These are phyloP conservation scores for Isabelozyma gotoi DNA, from an alignment of 805 yeast genomes.

Conservation along the genomic window DNA sequence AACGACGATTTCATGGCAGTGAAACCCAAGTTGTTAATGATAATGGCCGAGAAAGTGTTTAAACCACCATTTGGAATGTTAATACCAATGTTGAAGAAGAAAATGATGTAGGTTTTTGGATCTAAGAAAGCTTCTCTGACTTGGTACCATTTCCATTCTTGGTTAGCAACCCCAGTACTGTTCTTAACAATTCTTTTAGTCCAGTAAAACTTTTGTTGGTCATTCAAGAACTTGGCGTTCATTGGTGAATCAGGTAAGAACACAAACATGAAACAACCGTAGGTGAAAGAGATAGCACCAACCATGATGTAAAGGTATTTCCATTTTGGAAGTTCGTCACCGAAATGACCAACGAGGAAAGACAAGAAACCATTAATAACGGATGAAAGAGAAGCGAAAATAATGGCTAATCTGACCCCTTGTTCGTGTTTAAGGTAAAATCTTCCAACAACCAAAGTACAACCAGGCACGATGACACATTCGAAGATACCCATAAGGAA, in stretches of 20 bases:
- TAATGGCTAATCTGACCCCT: conserved; percentile 13
- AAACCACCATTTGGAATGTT: conserved; percentile 32
- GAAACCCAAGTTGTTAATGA: conserved; percentile 26
- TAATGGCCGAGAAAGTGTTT: conserved; percentile 26
- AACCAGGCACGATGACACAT: conserved; percentile 18
- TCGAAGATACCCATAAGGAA: conserved; percentile 29
- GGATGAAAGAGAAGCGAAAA: conserved; percentile 18
- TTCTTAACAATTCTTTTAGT: conserved; percentile 13
- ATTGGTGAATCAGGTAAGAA: conserved; percentile 19
- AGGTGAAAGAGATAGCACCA: conserved; percentile 18
- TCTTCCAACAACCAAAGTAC: conserved; percentile 11
- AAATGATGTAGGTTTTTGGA: conserved; percentile 15
- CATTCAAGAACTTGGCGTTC: conserved; percentile 15
- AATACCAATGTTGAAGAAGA: conserved; percentile 22
- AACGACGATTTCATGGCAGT: conserved; percentile 16
- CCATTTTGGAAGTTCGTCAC: conserved; percentile 15
- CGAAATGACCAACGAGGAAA: conserved; percentile 16
- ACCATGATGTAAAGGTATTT: conserved; percentile 21
- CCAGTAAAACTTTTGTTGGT: conserved; percentile 12
- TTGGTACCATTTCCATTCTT: conserved; percentile 18
- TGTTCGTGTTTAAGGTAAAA: conserved; percentile 16
- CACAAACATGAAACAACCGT: conserved; percentile 17
- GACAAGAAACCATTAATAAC: conserved; percentile 23
- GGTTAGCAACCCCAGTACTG: conserved; percentile 14
- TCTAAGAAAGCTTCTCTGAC: conserved; percentile 18